A percentile compares a stretch with the other conserved stretches of the same genome.
Conservation (phyloP, 1,139 yeast genomes). For the Kazachstania sp. region DNA sequence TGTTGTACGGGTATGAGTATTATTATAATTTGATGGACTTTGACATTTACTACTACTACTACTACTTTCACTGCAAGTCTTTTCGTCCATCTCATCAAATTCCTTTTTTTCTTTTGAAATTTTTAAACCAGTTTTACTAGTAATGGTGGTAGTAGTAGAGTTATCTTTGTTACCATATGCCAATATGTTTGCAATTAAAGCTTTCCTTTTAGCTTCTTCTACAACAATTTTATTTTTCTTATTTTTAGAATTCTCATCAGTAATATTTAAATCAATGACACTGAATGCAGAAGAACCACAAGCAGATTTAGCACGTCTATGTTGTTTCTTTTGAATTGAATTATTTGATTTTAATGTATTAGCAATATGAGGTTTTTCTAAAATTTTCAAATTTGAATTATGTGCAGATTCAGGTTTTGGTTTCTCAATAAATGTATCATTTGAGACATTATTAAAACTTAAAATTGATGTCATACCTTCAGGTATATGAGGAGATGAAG, state of each 20-base stretch:
- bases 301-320: constrained; percentile 25
- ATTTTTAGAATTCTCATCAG: constrained; percentile 1
- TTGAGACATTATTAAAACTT: constrained; percentile 7
- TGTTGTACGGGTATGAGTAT: neutral
- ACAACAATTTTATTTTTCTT: neutral
- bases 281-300: constrained; percentile 21
- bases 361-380: neutral
- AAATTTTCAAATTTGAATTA: neutral
- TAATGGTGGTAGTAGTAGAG: neutral
- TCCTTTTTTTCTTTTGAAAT: neutral
- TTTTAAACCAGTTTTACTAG: neutral
- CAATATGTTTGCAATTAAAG: neutral
- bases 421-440: neutral
- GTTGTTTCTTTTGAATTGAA: constrained; percentile 11
- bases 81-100: constrained; percentile 20
- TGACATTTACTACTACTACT: constrained; percentile 24
- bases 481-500: constrained; percentile 12
- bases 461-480: constrained; percentile 18
- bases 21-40: constrained; percentile 12
- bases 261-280: constrained; percentile 25
- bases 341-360: constrained; percentile 3
- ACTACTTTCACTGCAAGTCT: constrained; percentile 29
- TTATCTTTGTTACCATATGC: neutral
- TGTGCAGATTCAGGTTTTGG: constrained; percentile 2
- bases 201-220: constrained; percentile 14